These are phyloP conservation scores for Phytophthora rubi DNA, from an alignment of 352 stramenopile genomes.

Conservation along the genomic window DNA sequence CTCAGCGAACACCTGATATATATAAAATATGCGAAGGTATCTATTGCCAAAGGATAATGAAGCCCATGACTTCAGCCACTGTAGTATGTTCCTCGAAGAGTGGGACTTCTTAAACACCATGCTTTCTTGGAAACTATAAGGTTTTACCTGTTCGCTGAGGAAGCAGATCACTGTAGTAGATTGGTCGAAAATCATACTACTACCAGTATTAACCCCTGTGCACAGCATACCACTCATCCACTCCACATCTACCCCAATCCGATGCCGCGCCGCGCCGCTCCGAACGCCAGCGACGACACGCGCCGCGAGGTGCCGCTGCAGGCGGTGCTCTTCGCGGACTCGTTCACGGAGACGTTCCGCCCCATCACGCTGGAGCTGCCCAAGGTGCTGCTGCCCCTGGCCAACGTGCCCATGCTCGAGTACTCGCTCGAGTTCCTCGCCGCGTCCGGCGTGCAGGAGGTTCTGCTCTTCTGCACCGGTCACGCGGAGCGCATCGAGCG, in stretches of 20 bases:
- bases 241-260: not conserved
- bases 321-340: conserved; percentile 97
- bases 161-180: too few relatives aligned
- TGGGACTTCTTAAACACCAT: too few relatives aligned
- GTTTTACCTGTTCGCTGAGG: too few relatives aligned
- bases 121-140: too few relatives aligned
- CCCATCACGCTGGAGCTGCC: conserved; percentile 88
- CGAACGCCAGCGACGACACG: conserved; percentile 64
- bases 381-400: conserved; percentile 96
- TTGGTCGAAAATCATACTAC: too few relatives aligned
- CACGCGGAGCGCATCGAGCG: conserved; percentile 89
- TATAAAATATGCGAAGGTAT: too few relatives aligned
- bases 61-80: too few relatives aligned
- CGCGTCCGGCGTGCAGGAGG: conserved; percentile 93
- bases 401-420: conserved; percentile 97
- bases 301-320: conserved; percentile 94
- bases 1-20: too few relatives aligned
- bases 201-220: too few relatives aligned
- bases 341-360: conserved; percentile 94
- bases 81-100: too few relatives aligned
- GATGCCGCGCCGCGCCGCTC: conserved; percentile 25
- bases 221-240: not conserved
- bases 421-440: conserved; percentile 98
- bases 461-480: conserved; percentile 94
- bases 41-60: too few relatives aligned